Percentiles rank a stretch among this genome's conserved stretches.
These are phyloP conservation scores for Dioscorea zingiberensis DNA, from an alignment of 106 monocot species.

Conservation along the genomic window DNA sequence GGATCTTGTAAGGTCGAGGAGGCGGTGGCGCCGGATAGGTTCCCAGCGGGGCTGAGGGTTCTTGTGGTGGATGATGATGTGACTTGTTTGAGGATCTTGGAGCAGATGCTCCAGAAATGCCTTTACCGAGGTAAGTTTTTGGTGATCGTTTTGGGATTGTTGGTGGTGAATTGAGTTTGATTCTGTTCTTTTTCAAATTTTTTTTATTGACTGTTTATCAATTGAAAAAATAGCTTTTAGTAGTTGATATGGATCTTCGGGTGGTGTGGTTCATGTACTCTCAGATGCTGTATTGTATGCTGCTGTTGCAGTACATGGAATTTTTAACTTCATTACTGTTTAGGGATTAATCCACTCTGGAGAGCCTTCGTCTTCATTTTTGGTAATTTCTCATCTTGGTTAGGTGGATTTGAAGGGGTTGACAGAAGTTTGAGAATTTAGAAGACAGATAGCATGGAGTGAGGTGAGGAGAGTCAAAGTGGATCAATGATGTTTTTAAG, in stretches of 20 bases:
- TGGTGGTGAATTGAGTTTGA: too few species aligned
- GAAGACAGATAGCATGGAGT: too few species aligned
- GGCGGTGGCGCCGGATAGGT: constrained; percentile 11
- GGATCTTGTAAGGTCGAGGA: constrained; percentile 1
- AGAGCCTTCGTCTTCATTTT: constrained; percentile 42
- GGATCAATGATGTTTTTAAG: too few species aligned
- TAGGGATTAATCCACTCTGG: constrained; percentile 45
- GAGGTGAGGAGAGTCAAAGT: too few species aligned
- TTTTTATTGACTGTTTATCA: background rate
- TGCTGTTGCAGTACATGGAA: too few species aligned
- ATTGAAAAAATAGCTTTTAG: background rate
- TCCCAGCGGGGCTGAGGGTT: constrained; percentile 38
- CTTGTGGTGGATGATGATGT: constrained; percentile 44
- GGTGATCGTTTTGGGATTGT: too few species aligned
- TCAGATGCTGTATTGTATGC: too few species aligned
- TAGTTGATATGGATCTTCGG: constrained; percentile 67
- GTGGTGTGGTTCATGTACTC: constrained; percentile 48
- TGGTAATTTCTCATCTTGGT: constrained; percentile 71
- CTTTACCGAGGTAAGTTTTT: constrained; percentile 23
- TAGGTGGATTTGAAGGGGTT: too few species aligned
- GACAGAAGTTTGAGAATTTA: too few species aligned
- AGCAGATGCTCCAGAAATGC: constrained; percentile 37
- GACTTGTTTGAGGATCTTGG: constrained; percentile 29
- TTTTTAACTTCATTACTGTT: too few species aligned
- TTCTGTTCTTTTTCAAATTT: too few species aligned